Base-by-base conservation (phyloP, 495 filamentous ascomycete species). In the Cudoniella acicularis region DNA sequence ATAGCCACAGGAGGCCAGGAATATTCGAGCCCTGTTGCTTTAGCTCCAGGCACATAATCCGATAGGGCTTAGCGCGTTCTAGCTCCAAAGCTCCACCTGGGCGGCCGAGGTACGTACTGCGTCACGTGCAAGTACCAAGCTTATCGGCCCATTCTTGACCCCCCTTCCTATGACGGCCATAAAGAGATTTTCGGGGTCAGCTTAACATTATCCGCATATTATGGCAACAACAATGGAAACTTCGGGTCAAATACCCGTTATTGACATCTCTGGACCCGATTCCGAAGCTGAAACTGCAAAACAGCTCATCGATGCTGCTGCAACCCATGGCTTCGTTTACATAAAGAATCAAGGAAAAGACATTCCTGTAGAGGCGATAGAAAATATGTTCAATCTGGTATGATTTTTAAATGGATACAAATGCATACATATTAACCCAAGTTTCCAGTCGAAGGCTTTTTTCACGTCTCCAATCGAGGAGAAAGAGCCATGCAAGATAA, bases 281-380 rank as follows among this genome's bases (percentile, higher is more conserved):
- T 70, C 72, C 45, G 73, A 83, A 59, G 72, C 81, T 64, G 73
- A 82, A 62, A 82, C 85, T 55, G 89, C 90, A 50, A 80, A 82
- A 59, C 74, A 86, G 43, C 80, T 97, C 30, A 84, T 97, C 25
- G 80, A 90, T 57, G 94, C 92, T 1, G 90, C 90, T 8, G 78
- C 86, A 30, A 81, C 85, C 23, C 85, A 90, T 70, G 93, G 93
- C 49, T 98, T 98, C 67, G 79, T 97, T 26, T 98, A 94, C 72
- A 84, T 98, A 66, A 88, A 84, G 57, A 86, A 84, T 65, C 77
- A 82, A 56, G 81, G 80, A 16, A 82, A 83, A 27, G 85, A 88
- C 50, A 90, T 98, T n/a, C 76, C 84, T 0, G 59, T 72, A 0
- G 73, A 79, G 21, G 83, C 86, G 48, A 83, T 98, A 23, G 78